phyloP scores from a whole-genome alignment of 192 early-diverging fungal genomes.

The Coemansia biformis region DNA sequence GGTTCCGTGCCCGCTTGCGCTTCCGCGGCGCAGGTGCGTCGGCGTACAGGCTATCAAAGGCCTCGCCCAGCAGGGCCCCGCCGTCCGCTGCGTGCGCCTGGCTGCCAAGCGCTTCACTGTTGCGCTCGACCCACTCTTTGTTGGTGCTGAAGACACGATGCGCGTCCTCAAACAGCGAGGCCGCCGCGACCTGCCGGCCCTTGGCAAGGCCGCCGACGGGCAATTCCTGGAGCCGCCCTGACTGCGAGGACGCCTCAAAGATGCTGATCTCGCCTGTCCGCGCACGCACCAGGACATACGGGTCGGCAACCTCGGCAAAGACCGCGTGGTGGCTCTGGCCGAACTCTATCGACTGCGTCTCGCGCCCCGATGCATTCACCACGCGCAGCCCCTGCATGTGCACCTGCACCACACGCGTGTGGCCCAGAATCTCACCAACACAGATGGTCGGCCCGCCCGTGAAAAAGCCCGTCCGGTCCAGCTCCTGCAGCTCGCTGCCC shows the following conservation, averaged over 20 bases:
- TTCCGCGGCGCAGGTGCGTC: conserved; percentile 13
- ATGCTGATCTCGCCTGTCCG: conserved; percentile 59
- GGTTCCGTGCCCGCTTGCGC: conserved; percentile 15
- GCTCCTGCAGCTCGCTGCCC: conserved; percentile 77
- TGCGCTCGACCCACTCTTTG: conserved; percentile 31
- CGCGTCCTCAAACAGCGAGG: conserved; percentile 37
- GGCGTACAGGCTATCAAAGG: conserved; percentile 37
- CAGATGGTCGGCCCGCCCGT: conserved; percentile 69
- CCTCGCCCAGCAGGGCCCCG: conserved; percentile 9
- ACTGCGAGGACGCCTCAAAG: conserved; percentile 55
- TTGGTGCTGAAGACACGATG: conserved; percentile 24
- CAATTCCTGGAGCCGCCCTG: conserved; percentile 19
- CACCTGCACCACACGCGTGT: conserved; percentile 78
- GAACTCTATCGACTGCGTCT: conserved; percentile 22
- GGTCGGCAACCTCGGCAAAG: conserved; percentile 70
- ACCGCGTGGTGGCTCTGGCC: conserved; percentile 51
- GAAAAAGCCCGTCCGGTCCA: conserved; percentile 67
- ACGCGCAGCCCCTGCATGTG: conserved; percentile 66
- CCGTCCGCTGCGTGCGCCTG: conserved; percentile 5
- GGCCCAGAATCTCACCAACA: conserved; percentile 65
- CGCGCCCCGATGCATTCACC: conserved; percentile 53
- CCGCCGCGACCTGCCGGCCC: conserved; percentile 7
- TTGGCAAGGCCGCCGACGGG: conserved; percentile 8
- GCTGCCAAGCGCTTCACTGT: conserved; percentile 9
- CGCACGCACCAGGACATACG: conserved; percentile 70